Evolutionary conservation across 805 yeast genomes (phyloP), one percentile per base, ranked within the genome.

Genomic region (Starmerella bombi): DNA sequence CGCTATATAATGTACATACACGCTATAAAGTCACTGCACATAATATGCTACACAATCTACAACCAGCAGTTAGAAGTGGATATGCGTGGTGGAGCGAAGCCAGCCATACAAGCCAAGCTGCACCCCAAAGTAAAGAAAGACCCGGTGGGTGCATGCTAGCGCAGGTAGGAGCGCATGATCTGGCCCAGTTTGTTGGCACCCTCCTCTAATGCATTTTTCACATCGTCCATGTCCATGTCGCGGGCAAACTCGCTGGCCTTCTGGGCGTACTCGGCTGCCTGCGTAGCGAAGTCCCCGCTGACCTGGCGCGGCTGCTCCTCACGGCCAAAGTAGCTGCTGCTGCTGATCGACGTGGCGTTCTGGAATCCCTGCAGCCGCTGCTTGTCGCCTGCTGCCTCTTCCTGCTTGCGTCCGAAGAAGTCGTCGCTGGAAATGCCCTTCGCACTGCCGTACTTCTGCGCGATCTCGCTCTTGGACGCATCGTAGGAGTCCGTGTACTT

Each of bases 381-480:
- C 48, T 71, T 70, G 34, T 69, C 70, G 41, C 79, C 79, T 30
- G 82, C 81, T 2, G 67, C 68, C 49, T 80, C 80, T 54, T 84
- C 96, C 55, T 72, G 83, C 32, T 86, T 88, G 55, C 94, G 77
- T 16, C 95, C 95, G 60, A 91, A 91, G 55, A 73, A 75, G 64
- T 86, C 93, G 62, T 91, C 97, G 2, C 96, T 86, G 0, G 97
- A 91, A 48, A 91, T 91, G 36, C 86, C 94, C 70, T 83, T 88
- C 59, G 86, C 95, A 31, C 65, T 66, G 42, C 96, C 96, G 58
- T 72, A 91, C 64, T 84, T 82, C 54, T 50, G 54, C 8, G 56
- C 56, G 12, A 58, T 51, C 40, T 55, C 62, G 32, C 58, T 51
- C 12, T 49, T 47, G 29, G 50, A 29, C 6, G 56, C 45, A 39